A percentile compares a stretch with the other conserved stretches of the same genome.
phyloP scores from a whole-genome alignment of 2,329 filamentous ascomycete genomes.

The Claviceps monticola region DNA sequence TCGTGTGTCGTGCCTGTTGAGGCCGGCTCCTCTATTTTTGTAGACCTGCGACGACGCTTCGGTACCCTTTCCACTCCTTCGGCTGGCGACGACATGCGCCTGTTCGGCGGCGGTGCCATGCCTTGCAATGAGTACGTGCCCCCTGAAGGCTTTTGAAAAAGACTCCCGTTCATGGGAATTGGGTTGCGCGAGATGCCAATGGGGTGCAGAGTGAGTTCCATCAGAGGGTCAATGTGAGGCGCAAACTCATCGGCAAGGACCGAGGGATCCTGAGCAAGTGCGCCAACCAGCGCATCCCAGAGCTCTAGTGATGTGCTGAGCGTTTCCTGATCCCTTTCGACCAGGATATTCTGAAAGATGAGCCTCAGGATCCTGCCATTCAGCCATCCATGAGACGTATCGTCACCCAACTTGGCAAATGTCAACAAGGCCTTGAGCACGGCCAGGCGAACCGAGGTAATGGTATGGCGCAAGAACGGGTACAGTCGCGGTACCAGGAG shows the following conservation, averaged over 20 bases:
- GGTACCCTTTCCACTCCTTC: conserved; percentile 47
- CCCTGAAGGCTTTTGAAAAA: conserved; percentile 91
- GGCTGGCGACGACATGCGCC: conserved; percentile 33
- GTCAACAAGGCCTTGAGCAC: conserved; percentile 87
- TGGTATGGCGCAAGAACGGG: conserved; percentile 91
- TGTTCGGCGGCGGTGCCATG: conserved; percentile 26
- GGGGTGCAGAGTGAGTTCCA: conserved; percentile 75
- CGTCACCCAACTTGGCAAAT: conserved; percentile 74
- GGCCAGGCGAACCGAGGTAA: conserved; percentile 85
- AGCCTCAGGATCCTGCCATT: conserved; percentile 78
- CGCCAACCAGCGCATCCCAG: conserved; percentile 66
- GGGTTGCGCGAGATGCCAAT: conserved; percentile 86
- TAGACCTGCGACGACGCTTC: conserved; percentile 69
- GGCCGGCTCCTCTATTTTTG: conserved; percentile 61
- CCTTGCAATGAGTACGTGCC: conserved; percentile 54
- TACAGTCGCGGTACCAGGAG: conserved; percentile 87
- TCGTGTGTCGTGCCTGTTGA: conserved; percentile 66
- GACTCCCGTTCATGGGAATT: conserved; percentile 75
- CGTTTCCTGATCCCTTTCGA: conserved; percentile 78
- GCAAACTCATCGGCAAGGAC: conserved; percentile 61
- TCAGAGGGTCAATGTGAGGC: conserved; percentile 63
- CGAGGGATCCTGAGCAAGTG: conserved; percentile 48
- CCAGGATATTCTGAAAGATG: conserved; percentile 87
- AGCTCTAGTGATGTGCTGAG: conserved; percentile 73
- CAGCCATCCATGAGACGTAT: conserved; percentile 78